A percentile compares a stretch with the other conserved stretches of the same genome.
Evolutionary conservation across 2,329 filamentous ascomycete genomes (phyloP).

Genomic region (Furcasterigmium sp.): DNA sequence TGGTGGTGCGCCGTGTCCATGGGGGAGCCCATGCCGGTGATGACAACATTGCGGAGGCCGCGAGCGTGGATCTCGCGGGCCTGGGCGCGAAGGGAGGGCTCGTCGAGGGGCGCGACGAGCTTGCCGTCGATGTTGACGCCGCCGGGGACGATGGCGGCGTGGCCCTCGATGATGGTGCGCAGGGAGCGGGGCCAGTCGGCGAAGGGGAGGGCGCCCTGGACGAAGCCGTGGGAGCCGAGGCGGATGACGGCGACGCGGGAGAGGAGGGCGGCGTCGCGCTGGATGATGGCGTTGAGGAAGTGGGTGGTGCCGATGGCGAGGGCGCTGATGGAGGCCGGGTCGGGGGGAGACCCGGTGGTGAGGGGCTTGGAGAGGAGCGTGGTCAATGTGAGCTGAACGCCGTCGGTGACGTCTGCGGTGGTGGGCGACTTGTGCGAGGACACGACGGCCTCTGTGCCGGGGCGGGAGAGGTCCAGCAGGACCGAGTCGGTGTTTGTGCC

Average conservation of each 20-base stretch:
- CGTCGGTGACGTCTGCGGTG: slow-evolving; percentile 39
- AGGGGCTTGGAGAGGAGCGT: slow-evolving; percentile 28
- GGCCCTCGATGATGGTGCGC: slow-evolving; percentile 20
- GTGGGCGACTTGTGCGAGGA: slow-evolving; percentile 39
- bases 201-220: slow-evolving; percentile 43
- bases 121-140: slow-evolving; percentile 16
- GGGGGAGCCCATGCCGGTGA: slow-evolving; percentile 53
- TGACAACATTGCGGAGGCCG: slow-evolving; percentile 36
- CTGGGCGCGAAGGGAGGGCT: slow-evolving; percentile 8
- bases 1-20: slow-evolving; percentile 48
- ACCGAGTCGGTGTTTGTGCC: slow-evolving; percentile 51
- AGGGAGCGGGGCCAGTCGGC: slow-evolving; percentile 49
- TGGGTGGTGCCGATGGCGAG: slow-evolving; percentile 52
- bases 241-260: slow-evolving; percentile 48
- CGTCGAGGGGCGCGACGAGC: slow-evolving; percentile 11
- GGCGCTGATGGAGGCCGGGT: slow-evolving; percentile 33
- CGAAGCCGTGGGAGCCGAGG: slow-evolving; percentile 45
- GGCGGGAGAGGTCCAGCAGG: slow-evolving; percentile 31
- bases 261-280: slow-evolving; percentile 42
- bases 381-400: slow-evolving; percentile 38
- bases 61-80: slow-evolving; percentile 14
- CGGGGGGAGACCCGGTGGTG: slow-evolving; percentile 11
- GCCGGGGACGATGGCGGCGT: slow-evolving; percentile 13
- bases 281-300: slow-evolving; percentile 54
- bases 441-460: slow-evolving; percentile 8